These are phyloP conservation scores for Apodospora peruviana DNA, from an alignment of 495 filamentous ascomycete species.

Conservation along the genomic window DNA sequence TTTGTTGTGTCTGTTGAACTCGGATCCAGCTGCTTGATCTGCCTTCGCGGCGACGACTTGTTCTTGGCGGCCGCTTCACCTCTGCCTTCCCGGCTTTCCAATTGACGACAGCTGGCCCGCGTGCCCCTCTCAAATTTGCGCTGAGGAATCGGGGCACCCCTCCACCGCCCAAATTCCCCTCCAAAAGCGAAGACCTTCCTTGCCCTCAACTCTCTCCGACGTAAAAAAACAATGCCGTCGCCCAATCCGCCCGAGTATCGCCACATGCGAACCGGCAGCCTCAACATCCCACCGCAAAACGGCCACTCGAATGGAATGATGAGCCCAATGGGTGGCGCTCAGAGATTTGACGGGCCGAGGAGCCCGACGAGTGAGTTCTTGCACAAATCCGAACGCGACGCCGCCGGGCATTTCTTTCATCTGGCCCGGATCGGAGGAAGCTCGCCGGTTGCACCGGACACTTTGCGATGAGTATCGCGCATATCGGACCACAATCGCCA, in stretches of 20 bases:
- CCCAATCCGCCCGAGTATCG: conserved; percentile 42
- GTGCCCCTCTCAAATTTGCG: conserved; percentile 4
- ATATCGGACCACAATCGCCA: too few relatives aligned
- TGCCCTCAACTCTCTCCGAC: conserved; percentile 1
- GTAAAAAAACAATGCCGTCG: conserved; percentile 18
- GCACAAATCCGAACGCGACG: not conserved
- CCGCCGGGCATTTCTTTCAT: not conserved
- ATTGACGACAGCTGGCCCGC: conserved; percentile 11
- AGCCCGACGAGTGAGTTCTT: conserved; percentile 73
- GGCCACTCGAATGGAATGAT: conserved; percentile 25
- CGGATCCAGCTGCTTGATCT: not conserved
- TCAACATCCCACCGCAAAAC: conserved; percentile 43
- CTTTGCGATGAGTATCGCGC: too few relatives aligned
- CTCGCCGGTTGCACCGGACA: too few relatives aligned
- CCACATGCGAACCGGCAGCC: conserved; percentile 47
- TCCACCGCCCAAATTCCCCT: conserved; percentile 10
- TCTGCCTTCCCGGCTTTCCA: conserved; percentile 1
- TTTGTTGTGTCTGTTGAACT: not conserved
- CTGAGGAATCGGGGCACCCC: conserved; percentile 15
- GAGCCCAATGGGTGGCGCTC: conserved; percentile 37
- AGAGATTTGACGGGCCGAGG: conserved; percentile 60
- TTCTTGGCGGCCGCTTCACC: not conserved
- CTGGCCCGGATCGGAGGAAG: too few relatives aligned
- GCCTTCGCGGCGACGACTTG: not conserved
- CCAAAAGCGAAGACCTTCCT: not conserved